Evolutionary conservation across 2,329 filamentous ascomycete genomes (phyloP).

Genomic region (Didymosphaeria variabile): DNA sequence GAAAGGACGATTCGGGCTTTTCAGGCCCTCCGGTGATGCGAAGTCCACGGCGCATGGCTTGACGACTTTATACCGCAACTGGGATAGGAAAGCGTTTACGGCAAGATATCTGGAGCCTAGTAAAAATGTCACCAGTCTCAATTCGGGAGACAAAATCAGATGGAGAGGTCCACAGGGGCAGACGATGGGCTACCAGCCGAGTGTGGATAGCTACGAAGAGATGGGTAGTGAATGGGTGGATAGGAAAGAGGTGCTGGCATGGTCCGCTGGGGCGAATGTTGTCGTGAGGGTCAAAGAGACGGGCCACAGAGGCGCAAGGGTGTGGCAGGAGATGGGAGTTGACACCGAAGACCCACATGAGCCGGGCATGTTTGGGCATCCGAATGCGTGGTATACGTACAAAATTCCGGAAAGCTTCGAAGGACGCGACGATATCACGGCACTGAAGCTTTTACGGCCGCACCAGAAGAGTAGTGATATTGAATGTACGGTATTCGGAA

Average conservation of each 20-base stretch:
- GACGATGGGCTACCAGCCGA: conserved; percentile 68
- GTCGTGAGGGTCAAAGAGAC: conserved; percentile 60
- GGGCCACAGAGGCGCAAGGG: conserved; percentile 35
- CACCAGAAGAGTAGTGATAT: conserved; percentile 47
- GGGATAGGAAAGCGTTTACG: conserved; percentile 65
- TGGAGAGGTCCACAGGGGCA: conserved; percentile 56
- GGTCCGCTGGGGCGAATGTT: conserved; percentile 68
- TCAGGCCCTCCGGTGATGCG: conserved; percentile 37
- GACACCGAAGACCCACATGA: conserved; percentile 29
- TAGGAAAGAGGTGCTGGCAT: conserved; percentile 65
- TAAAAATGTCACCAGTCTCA: conserved; percentile 47
- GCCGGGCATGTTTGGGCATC: conserved; percentile 44
- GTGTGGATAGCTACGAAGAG: conserved; percentile 66
- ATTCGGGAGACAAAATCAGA: conserved; percentile 43
- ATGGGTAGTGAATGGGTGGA: conserved; percentile 51
- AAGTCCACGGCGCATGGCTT: conserved; percentile 60
- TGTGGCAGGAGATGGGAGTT: conserved; percentile 29
- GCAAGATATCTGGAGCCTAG: conserved; percentile 61
- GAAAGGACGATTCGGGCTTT: conserved; percentile 40
- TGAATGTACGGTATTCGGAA: conserved; percentile 64
- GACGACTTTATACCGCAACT: conserved; percentile 65
- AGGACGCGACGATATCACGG: conserved; percentile 67
- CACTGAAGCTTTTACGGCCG: conserved; percentile 61
- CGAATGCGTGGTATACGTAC: conserved; percentile 61
- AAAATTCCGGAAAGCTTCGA: conserved; percentile 60